Base-by-base conservation (phyloP, 202 grass and related monocot genomes). In the Carex arenaria region DNA sequence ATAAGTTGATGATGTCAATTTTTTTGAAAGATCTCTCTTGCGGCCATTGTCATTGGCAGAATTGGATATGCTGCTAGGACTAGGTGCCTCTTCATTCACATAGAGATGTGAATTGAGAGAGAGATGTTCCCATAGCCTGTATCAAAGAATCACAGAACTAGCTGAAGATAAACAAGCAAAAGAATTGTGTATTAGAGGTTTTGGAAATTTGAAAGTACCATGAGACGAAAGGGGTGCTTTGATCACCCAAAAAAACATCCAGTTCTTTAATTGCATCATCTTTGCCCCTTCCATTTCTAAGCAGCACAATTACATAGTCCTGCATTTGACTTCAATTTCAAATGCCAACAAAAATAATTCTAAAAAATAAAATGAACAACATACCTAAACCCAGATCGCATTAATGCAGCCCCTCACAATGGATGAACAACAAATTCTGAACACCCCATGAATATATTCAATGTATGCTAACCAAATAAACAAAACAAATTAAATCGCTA, bases 111-210 rank as follows among this genome's bases (percentile, higher is more conserved):
- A 85, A 85, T 97, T 88, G 57, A 82, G 74, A 84, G 91, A 93
- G 61, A 97, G 86, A 92, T 97, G 89, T 79, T 94, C 89, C 91
- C 91, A 97, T 82, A 97, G 81, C 94, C 94, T 97, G 73, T 32
- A 78, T 68, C 8, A 11, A 11, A 62, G 45, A 45, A 78, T 57
- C 3, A 78, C n/a, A 78, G 10, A 54, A 57, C 34, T 78, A 78
- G 45, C 6, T 8, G 11, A 83, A 83, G 13, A 0, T 14, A 54
- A 7, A 76, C 10, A 57, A 61, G 62, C 7, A 22, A 56, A 36
- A 87, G 11, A 57, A 22, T 28, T 43, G 13, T 19, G 14, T 15
- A 55, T 7, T 3, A 32, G 31, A 78, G 51, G 51, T 59, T 78
- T 17, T 32, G 22, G 57, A 57, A 56, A 32, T 78, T 78, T 23